Evolutionary conservation across 108 stramenopile genomes (phyloP), one percentile per base, ranked within the genome.

Genomic region (Chaetoceros muelleri): DNA sequence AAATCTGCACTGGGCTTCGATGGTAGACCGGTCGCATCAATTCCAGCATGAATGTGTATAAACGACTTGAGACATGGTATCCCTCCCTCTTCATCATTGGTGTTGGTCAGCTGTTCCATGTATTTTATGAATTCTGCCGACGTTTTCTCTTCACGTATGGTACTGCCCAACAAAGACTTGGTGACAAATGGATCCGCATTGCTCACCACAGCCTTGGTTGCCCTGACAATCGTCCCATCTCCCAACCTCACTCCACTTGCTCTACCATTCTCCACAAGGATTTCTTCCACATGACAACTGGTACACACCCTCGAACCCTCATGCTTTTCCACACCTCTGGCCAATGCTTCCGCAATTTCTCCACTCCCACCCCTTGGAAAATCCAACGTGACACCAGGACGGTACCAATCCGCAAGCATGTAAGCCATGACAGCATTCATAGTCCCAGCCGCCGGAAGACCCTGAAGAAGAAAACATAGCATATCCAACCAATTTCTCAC

Each of bases 391-490:
- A 88, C 93, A 48, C 87, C 87, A 28, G 85, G 84, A 24, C 76
- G 69, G 69, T 91, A 92, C 69, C 90, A 88, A 56, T 96, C 95
- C 29, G 84, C 86, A 13, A 96, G 60, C 95, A 96, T 96, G 74
- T 93, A 95, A 16, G 87, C 85, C 79, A 89, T 96, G 7, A 94
- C 91, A 0, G 93, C 91, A 62, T 86, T 89, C 61, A 93, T 81
- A 19, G 95, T 93, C 3, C 80, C 81, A 19, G 75, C 70, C 10
- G 95, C 89, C 0, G 93, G 88, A 18, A 93, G 64, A 46, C 95
- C 95, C 49, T 93, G 92, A 44, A 96, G 64, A 19, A 94, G 53
- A 55, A 96, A 96, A 24, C 89, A 88, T 8, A 93, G 66, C 76
- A 88, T 81, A 60, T 94, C 91, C 0, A 94, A 65, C 78, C 90